phyloP scores from a whole-genome alignment of 2,329 filamentous ascomycete genomes.

The Pleurostoma richardsiae region DNA sequence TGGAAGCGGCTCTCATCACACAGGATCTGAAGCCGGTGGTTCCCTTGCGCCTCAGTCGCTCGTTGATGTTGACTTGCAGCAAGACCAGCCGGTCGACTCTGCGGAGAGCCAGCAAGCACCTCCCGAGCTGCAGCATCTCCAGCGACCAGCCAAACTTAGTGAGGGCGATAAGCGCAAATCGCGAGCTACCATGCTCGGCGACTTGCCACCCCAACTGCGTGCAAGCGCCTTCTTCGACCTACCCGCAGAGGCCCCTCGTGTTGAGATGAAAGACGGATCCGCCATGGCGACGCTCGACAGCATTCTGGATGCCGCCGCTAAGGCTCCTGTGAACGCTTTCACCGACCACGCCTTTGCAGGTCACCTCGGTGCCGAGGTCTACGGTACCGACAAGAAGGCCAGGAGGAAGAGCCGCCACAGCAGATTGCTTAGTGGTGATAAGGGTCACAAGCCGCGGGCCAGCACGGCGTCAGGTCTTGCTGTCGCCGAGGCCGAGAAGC shows the following conservation, averaged over 20 bases:
- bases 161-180: constrained; percentile 31
- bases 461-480: constrained; percentile 11
- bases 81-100: constrained; percentile 11
- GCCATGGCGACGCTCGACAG: constrained; percentile 85
- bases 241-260: constrained; percentile 42
- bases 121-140: constrained; percentile 14
- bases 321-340: constrained; percentile 84
- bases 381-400: constrained; percentile 55
- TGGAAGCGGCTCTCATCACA: not conserved
- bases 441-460: constrained; percentile 16
- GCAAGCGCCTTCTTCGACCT: constrained; percentile 89
- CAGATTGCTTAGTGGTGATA: constrained; percentile 2
- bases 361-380: constrained; percentile 68
- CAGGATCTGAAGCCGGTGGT: not conserved
- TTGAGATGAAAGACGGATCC: constrained; percentile 69
- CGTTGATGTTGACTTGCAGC: constrained; percentile 9
- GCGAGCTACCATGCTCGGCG: constrained; percentile 34
- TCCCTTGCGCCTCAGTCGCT: constrained; percentile 16
- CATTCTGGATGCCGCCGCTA: constrained; percentile 84
- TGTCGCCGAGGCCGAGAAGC: constrained; percentile 10
- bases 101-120: constrained; percentile 3
- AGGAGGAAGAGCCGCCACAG: constrained; percentile 20
- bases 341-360: constrained; percentile 84
- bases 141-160: constrained; percentile 19
- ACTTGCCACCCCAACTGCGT: constrained; percentile 75